Percentiles rank a stretch among this genome's conserved stretches.
Conservation (phyloP, 2,329 filamentous ascomycete species). For the Akanthomyces lecanii region DNA sequence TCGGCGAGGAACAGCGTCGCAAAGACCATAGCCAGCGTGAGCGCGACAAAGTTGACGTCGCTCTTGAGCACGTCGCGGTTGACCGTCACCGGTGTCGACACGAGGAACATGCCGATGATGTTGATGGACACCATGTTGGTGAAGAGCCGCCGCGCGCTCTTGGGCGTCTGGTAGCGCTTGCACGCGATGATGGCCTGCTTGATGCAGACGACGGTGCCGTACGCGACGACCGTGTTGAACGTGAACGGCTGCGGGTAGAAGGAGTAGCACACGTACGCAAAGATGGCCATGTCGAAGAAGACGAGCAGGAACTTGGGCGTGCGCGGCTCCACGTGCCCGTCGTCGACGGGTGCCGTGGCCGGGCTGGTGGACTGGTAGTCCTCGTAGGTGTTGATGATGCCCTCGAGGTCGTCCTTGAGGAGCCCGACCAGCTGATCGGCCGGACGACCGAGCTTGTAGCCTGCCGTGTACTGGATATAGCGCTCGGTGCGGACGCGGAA, state of each 20-base stretch:
- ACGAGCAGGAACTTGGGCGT: constrained; percentile 21
- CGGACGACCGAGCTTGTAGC: constrained; percentile 19
- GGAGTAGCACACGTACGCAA: constrained; percentile 23
- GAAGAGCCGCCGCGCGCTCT: constrained; percentile 21
- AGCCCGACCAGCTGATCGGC: constrained; percentile 22
- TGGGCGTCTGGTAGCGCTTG: constrained; percentile 23
- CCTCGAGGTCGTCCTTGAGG: constrained; percentile 22
- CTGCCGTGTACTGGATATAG: constrained; percentile 21
- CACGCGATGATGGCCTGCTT: constrained; percentile 22
- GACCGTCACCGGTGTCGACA: constrained; percentile 21
- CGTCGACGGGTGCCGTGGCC: not conserved
- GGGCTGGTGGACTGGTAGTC: constrained; percentile 19
- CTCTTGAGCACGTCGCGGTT: constrained; percentile 18
- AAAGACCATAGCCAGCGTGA: constrained; percentile 22
- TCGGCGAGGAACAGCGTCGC: constrained; percentile 22
- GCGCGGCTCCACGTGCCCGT: constrained; percentile 21
- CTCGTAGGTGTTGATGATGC: constrained; percentile 21
- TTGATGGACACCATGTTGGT: constrained; percentile 24
- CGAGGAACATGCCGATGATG: constrained; percentile 21
- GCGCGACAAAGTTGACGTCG: constrained; percentile 18
- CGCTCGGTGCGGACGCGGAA: constrained; percentile 20
- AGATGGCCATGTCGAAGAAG: constrained; percentile 21
- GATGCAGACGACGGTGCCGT: constrained; percentile 22
- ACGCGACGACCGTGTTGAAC: constrained; percentile 23
- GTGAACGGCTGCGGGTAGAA: constrained; percentile 23